Percentiles rank a stretch among this genome's conserved stretches.
phyloP scores from a whole-genome alignment of 192 early-diverging fungal genomes.

The Mycoemilia scoparia region DNA sequence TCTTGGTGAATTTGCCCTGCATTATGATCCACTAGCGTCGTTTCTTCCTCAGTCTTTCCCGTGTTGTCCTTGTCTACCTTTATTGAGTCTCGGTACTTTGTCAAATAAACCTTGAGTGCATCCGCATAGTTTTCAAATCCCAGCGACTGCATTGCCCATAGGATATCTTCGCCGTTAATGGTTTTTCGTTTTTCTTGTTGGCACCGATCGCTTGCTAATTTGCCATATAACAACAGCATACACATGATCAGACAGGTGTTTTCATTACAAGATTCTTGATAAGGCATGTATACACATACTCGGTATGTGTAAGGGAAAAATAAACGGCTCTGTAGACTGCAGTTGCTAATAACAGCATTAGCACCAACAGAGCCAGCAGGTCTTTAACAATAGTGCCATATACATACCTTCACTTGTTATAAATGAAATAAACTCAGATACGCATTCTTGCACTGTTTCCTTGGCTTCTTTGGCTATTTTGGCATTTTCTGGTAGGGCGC shows the following conservation, averaged over 20 bases:
- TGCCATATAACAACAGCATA: too few species aligned
- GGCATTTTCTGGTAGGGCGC: slow-evolving; percentile 86
- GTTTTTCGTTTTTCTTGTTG: slow-evolving; percentile 91
- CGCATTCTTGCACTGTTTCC: slow-evolving; percentile 90
- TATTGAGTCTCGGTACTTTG: slow-evolving; percentile 61
- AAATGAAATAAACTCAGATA: slow-evolving; percentile 96
- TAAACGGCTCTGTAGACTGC: not conserved
- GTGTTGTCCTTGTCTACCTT: slow-evolving; percentile 26
- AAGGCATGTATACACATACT: too few species aligned
- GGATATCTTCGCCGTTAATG: slow-evolving; percentile 93
- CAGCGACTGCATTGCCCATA: slow-evolving; percentile 94
- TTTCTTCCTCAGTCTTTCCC: slow-evolving; percentile 8
- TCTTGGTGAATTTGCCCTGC: slow-evolving; percentile 11
- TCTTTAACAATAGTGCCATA: slow-evolving; percentile 29
- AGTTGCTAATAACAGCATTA: not conserved
- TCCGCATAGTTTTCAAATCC: slow-evolving; percentile 96
- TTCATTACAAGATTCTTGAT: slow-evolving; percentile 2
- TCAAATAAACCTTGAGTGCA: slow-evolving; percentile 70
- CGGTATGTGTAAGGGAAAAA: too few species aligned
- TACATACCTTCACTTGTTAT: slow-evolving; percentile 97
- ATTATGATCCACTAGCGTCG: slow-evolving; percentile 5
- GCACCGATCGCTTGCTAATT: slow-evolving; percentile 91
- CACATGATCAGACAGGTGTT: not conserved
- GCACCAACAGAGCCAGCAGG: slow-evolving; percentile 2
- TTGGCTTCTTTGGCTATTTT: slow-evolving; percentile 99